These are phyloP conservation scores for Scutellaria baicalensis DNA, from an alignment of 257 asterid genomes.

Conservation along the genomic window DNA sequence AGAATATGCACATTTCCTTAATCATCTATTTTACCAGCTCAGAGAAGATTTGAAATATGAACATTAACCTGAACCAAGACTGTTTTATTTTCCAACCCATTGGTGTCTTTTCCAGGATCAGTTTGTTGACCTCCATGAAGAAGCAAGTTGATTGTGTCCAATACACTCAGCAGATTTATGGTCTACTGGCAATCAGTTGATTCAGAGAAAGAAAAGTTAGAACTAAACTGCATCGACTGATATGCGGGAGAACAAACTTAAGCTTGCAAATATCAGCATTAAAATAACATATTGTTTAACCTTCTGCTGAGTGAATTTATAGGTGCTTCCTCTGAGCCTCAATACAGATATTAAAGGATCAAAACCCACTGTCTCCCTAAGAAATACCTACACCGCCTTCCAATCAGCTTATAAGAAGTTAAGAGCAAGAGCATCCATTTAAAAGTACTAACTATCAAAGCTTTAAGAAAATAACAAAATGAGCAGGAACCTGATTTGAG, in stretches of 20 bases:
- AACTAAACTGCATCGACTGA: constrained; percentile 20
- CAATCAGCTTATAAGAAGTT: constrained; percentile 18
- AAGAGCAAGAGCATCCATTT: background rate
- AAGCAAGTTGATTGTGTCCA: constrained; percentile 82
- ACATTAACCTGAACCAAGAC: constrained; percentile 78
- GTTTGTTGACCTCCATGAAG: constrained; percentile 60
- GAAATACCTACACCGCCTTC: constrained; percentile 54
- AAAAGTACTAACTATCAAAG: background rate
- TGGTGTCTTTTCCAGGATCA: constrained; percentile 65
- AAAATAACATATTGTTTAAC: constrained; percentile 34
- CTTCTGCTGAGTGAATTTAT: constrained; percentile 93
- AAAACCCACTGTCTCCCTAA: constrained; percentile 89
- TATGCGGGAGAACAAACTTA: background rate
- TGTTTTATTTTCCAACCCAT: constrained; percentile 62
- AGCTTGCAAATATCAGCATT: constrained; percentile 3
- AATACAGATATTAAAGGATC: constrained; percentile 70
- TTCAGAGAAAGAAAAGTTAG: constrained; percentile 22
- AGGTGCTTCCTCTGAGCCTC: constrained; percentile 82
- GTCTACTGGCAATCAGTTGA: constrained; percentile 78
- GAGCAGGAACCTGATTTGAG: constrained; percentile 75
- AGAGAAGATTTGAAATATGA: constrained; percentile 7
- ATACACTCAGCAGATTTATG: constrained; percentile 68
- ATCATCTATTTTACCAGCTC: background rate
- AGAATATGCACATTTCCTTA: background rate
- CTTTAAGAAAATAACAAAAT: background rate